Evolutionary conservation across 371 early-diverging fungal species (phyloP).

Genomic region (Mortierella sp.): DNA sequence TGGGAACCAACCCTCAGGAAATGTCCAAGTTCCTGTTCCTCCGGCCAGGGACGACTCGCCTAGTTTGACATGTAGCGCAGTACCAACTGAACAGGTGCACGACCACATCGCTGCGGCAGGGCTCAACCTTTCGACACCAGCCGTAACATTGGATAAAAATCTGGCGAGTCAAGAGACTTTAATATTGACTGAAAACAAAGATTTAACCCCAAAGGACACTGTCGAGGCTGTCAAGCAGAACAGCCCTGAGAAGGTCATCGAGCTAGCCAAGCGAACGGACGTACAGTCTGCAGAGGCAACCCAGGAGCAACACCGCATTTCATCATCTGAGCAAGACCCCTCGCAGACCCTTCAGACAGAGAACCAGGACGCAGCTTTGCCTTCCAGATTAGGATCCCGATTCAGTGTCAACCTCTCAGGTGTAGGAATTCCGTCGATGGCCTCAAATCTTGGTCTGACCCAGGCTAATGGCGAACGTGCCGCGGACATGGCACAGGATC

Average conservation of each 20-base stretch:
- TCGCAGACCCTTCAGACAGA: constrained; percentile 18
- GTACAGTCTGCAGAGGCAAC: background rate
- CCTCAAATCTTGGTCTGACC: constrained; percentile 43
- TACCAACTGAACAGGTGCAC: background rate
- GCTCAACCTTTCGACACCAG: background rate
- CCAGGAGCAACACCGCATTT: background rate
- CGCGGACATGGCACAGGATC: constrained; percentile 53
- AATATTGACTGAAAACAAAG: background rate
- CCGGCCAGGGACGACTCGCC: too few relatives aligned
- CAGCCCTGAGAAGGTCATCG: background rate
- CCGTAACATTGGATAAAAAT: background rate
- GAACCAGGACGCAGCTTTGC: background rate
- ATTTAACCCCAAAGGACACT: background rate
- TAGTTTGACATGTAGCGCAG: constrained; percentile 6
- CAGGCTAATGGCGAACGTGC: constrained; percentile 54
- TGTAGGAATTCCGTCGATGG: constrained; percentile 44
- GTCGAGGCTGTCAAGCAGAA: background rate
- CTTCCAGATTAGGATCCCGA: constrained; percentile 28
- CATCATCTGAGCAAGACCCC: background rate
- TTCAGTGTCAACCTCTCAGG: constrained; percentile 53
- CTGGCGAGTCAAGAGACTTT: background rate
- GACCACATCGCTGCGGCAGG: constrained; percentile 21
- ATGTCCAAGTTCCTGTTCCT: background rate
- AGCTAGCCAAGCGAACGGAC: background rate
- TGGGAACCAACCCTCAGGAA: background rate